Base-by-base conservation (phyloP, 1,284 basidiomycete species). In the Caloboletus inedulis region DNA sequence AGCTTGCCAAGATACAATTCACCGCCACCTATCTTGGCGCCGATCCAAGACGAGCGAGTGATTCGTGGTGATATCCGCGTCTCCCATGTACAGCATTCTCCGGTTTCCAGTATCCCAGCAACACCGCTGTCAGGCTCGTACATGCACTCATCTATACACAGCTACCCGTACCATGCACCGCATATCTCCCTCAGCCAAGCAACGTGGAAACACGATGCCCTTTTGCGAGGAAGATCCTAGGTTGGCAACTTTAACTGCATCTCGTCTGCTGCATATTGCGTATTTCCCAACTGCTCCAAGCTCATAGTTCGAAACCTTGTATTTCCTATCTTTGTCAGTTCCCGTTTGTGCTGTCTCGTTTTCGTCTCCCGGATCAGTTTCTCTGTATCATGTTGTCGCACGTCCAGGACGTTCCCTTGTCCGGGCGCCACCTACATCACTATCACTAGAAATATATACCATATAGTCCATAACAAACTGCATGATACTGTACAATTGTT, bases 21-120 rank as follows among this genome's bases (percentile, higher is more conserved):
- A 0, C 79, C 80, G 0, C 79, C 80, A n/a, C 79, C 79, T 0
- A 72, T 71, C 8, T 68, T 82, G 31, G 80, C 80, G 19, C 80
- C 80, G 3, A 78, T 82, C 44, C 80, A 81, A 41, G 75, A 76
- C 27, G 73, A 74, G 43, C 61, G 74, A 4, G 67, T 72, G 27
- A 68, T 71, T 43, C 69, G 73, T 45, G 65, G 72, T 23, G 66
- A 70, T 41, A 59, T 71, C 25, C 58, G 66, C 2, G 43, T 68
- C 10, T 65, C 69, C 0, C 69, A 68, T 35, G 56, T 68, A 56
- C 66, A 71, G 51, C 65, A 66, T 52, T 68, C 69, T 14, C 64
- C 63, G 1, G 66, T 79, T 29, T 61, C 67, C 29, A 65, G 59
- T 21, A 65, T 65, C 12, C 56, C 67, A 19, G 4, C 63, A 60